Base-by-base conservation (phyloP, 164 flowering plant genomes). In the Chimonanthus praecox region DNA sequence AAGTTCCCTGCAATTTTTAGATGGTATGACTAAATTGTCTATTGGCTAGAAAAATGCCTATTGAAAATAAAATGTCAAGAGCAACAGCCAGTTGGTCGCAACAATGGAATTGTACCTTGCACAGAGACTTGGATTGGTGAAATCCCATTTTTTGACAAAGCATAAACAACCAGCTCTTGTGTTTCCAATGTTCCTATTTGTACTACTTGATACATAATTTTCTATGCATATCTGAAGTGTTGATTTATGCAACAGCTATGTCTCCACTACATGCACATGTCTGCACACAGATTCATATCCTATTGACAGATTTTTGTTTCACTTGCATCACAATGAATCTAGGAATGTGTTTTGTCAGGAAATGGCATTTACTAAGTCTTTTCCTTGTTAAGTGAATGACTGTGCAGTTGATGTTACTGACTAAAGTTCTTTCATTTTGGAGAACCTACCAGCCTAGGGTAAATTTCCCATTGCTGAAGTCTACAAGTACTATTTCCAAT, bases 401-500 rank as follows among this genome's bases (percentile, higher is more conserved):
- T 54, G 13, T 54, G 43, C 46, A 45, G 16, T 9, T 9, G 21
- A 66, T 43, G 47, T 11, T 62, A 20, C 70, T 77, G 68, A 78
- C 75, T 70, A 60, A 73, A 21, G 18, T 58, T n/a, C 33, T 49
- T 72, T 9, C n/a, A 43, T 64, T 74, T 72, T 73, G 68, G 70
- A 60, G 15, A 72, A 76, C 10, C 49, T 75, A 51, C 69, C 92
- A 91, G 93, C 93, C 94, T 21, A 87, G 76, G 76, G 33, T 87
- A 45, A 73, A 77, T 76, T 79, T 92, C 51, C 98, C 99, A 5
- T 50, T 83, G 75, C 84, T 91, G 73, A 83, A 84, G 61, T 80
- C 82, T 1, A 71, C 82, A 44, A 77, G 71, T 68, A 64, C 77
- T 20, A 73, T 81, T n/a, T 71, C 88, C 33, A 70, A 79, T 65